These are phyloP conservation scores for Talinum fruticosum DNA, from an alignment of 148 eudicot genomes.

Conservation along the genomic window DNA sequence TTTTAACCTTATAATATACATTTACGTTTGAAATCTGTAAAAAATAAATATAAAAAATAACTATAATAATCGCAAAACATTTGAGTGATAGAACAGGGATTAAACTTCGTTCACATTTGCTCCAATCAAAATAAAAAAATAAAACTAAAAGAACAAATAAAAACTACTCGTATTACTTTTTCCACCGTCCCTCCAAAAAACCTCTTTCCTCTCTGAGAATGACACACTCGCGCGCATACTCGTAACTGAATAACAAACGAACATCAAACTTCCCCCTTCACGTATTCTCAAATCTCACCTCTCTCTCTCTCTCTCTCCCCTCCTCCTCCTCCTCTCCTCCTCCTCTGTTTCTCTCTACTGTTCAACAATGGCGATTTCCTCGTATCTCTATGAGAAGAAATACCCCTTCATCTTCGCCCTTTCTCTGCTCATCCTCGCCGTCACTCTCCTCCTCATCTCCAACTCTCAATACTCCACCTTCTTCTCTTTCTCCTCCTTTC, in stretches of 20 bases:
- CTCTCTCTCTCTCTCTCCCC: neutral
- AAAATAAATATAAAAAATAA: no score
- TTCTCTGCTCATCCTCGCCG: slow-evolving; percentile 45
- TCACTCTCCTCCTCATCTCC: slow-evolving; percentile 52
- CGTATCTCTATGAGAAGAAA: slow-evolving; percentile 42
- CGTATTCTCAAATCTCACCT: neutral
- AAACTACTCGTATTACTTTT: no score
- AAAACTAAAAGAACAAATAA: no score
- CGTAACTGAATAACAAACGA: slow-evolving; percentile 6
- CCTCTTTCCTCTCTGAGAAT: neutral
- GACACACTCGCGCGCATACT: slow-evolving; percentile 21
- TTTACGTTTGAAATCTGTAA: no score
- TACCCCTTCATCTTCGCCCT: slow-evolving; percentile 65
- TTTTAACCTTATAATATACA: no score
- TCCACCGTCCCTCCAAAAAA: no score
- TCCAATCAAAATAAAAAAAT: no score
- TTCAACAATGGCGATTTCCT: slow-evolving; percentile 27
- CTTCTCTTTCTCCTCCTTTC: neutral
- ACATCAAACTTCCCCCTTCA: neutral
- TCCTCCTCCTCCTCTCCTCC: neutral
- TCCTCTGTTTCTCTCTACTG: slow-evolving; percentile 16
- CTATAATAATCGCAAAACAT: no score
- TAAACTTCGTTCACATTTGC: no score
- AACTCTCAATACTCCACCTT: slow-evolving; percentile 35
- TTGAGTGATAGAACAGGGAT: no score